Conservation (phyloP, 208 protist species). For the Leishmania tarentolae region DNA sequence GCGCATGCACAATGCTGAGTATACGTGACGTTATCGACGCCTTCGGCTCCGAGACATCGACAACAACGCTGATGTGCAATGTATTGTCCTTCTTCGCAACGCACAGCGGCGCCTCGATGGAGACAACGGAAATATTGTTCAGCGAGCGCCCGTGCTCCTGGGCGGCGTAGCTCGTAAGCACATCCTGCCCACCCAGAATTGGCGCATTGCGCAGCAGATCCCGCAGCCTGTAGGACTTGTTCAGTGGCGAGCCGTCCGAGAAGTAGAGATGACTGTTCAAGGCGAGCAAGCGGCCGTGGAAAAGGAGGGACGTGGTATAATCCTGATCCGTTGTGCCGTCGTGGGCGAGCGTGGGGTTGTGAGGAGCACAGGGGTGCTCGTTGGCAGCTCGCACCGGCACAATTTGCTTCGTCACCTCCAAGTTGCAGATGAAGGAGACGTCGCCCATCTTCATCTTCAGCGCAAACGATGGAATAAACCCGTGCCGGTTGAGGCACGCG, state of each 20-base stretch:
- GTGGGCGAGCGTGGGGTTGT: constrained; percentile 10
- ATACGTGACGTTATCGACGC: constrained; percentile 64
- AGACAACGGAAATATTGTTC: constrained; percentile 54
- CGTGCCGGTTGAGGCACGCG: constrained; percentile 54
- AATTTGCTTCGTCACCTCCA: constrained; percentile 36
- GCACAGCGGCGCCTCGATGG: constrained; percentile 67
- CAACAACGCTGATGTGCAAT: constrained; percentile 44
- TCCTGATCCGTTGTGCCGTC: constrained; percentile 14
- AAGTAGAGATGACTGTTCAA: constrained; percentile 67
- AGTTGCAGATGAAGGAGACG: constrained; percentile 55
- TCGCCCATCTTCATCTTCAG: constrained; percentile 68
- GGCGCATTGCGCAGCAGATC: constrained; percentile 44
- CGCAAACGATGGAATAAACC: constrained; percentile 81
- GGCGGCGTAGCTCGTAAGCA: constrained; percentile 56
- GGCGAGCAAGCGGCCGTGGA: constrained; percentile 56
- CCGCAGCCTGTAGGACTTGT: constrained; percentile 15
- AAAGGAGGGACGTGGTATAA: constrained; percentile 29
- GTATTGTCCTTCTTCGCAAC: constrained; percentile 37
- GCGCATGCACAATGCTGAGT: constrained; percentile 63
- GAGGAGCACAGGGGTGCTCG: neutral
- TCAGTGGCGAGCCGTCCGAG: constrained; percentile 65
- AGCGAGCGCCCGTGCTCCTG: constrained; percentile 49
- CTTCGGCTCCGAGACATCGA: constrained; percentile 75
- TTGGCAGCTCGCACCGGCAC: constrained; percentile 12
- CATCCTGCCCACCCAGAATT: constrained; percentile 73